These are phyloP conservation scores for Colletotrichum magnum DNA, from an alignment of 2,329 filamentous ascomycete species.

Conservation along the genomic window DNA sequence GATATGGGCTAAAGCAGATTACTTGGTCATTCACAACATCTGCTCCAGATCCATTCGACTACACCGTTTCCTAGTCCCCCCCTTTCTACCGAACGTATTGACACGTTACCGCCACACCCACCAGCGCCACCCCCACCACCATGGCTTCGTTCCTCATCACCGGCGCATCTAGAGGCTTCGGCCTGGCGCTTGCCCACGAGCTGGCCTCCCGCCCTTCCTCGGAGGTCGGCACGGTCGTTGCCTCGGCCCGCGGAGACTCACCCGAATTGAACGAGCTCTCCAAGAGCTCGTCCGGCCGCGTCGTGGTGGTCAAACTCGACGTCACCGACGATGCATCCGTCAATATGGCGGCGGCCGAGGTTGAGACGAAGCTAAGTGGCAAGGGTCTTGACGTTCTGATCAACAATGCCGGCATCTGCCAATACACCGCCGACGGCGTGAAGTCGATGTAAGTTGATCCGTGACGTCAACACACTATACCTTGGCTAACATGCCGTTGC, in stretches of 20 bases:
- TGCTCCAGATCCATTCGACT: no score
- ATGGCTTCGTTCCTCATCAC: constrained; percentile 56
- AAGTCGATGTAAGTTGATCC: background rate
- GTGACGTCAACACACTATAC: background rate
- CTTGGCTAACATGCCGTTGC: background rate
- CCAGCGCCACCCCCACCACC: no score
- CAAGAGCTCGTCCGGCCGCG: background rate
- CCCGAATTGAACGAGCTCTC: background rate
- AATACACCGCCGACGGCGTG: constrained; percentile 42
- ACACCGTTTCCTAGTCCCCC: no score
- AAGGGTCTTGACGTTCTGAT: constrained; percentile 61
- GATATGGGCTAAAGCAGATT: no score
- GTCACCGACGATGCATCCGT: constrained; percentile 48
- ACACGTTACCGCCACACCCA: no score
- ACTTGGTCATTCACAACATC: no score
- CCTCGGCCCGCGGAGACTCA: background rate
- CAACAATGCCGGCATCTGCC: constrained; percentile 53
- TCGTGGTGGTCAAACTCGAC: constrained; percentile 52
- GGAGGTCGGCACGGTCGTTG: constrained; percentile 22
- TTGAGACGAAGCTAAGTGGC: constrained; percentile 50
- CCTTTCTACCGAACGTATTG: no score
- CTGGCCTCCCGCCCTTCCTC: constrained; percentile 42
- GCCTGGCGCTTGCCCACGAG: constrained; percentile 50
- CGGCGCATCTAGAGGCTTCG: constrained; percentile 52
- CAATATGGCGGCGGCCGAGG: constrained; percentile 48